Evolutionary conservation across 2,329 filamentous ascomycete species (phyloP).

Genomic region (Leptosphaerulina australis): DNA sequence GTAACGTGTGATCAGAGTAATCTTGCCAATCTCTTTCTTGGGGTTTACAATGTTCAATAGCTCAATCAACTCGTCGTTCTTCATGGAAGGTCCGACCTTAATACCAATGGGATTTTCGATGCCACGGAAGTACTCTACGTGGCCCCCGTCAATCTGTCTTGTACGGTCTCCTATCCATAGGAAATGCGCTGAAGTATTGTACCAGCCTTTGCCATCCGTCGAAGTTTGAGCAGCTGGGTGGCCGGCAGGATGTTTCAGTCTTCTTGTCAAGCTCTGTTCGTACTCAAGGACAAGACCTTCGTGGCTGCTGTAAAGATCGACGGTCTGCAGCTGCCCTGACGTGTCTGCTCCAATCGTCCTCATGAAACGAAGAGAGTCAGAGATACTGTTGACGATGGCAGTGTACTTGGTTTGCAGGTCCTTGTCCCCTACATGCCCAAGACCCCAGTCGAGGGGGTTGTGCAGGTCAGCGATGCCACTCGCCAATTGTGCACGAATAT

Average conservation of each 20-base stretch:
- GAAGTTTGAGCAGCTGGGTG: slow-evolving; percentile 39
- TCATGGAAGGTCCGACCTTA: slow-evolving; percentile 91
- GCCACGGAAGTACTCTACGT: slow-evolving; percentile 97
- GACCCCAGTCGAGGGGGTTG: slow-evolving; percentile 89
- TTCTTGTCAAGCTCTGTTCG: slow-evolving; percentile 83
- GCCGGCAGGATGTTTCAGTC: slow-evolving; percentile 68
- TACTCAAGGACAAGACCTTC: slow-evolving; percentile 95
- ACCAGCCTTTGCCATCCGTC: slow-evolving; percentile 68
- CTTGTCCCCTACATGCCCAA: slow-evolving; percentile 88
- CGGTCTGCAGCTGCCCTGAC: slow-evolving; percentile 81
- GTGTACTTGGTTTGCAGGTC: slow-evolving; percentile 85
- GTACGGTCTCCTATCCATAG: slow-evolving; percentile 98
- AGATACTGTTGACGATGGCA: slow-evolving; percentile 81
- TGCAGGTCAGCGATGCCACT: slow-evolving; percentile 94
- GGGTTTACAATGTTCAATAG: slow-evolving; percentile 90
- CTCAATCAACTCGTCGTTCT: slow-evolving; percentile 72
- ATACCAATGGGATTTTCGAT: slow-evolving; percentile 95
- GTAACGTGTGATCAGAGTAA: slow-evolving; percentile 95
- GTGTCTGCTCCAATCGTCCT: slow-evolving; percentile 89
- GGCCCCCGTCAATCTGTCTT: slow-evolving; percentile 87
- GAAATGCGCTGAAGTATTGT: slow-evolving; percentile 95
- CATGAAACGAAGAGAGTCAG: slow-evolving; percentile 92
- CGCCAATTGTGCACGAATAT: slow-evolving; percentile 79
- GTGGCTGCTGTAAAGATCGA: slow-evolving; percentile 94
- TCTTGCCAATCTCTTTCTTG: slow-evolving; percentile 79